A percentile compares a stretch with the other conserved stretches of the same genome.
These are phyloP conservation scores for Leishmania lainsoni DNA, from an alignment of 208 protist genomes.

Conservation along the genomic window DNA sequence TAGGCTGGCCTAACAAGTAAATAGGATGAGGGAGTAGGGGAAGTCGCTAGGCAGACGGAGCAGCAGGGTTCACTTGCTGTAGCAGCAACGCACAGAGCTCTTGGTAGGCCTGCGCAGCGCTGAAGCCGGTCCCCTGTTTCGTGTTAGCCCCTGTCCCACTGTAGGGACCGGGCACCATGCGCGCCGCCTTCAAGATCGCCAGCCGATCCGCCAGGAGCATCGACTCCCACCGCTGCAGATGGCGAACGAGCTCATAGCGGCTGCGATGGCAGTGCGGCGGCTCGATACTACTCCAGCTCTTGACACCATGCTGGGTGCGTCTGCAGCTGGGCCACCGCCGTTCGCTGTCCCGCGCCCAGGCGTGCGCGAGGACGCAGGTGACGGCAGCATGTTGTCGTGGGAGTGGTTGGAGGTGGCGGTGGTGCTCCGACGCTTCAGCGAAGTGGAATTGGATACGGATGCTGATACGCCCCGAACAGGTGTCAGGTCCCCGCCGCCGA, in stretches of 20 bases:
- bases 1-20: neutral
- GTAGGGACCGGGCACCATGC: slow-evolving; percentile 17
- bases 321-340: neutral
- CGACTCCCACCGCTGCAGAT: slow-evolving; percentile 54
- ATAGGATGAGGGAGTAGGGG: neutral
- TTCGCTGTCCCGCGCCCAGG: neutral
- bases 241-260: slow-evolving; percentile 53
- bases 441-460: neutral
- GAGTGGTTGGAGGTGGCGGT: slow-evolving; percentile 4
- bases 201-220: slow-evolving; percentile 36
- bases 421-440: slow-evolving; percentile 23
- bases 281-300: neutral
- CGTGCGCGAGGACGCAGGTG: neutral
- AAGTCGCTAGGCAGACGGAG: neutral
- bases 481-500: slow-evolving; percentile 7
- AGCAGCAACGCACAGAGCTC: slow-evolving; percentile 32
- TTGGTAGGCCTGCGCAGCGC: slow-evolving; percentile 19
- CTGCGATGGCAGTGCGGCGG: slow-evolving; percentile 31
- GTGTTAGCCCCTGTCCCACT: slow-evolving; percentile 24
- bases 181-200: slow-evolving; percentile 29
- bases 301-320: neutral
- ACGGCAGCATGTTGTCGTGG: neutral
- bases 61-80: slow-evolving; percentile 2
- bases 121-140: slow-evolving; percentile 8
- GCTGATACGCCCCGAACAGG: neutral